Evolutionary conservation across 1,284 basidiomycete genomes (phyloP), one percentile per base, ranked within the genome.

Genomic region (Anthracocystis panici-leucophaei): DNA sequence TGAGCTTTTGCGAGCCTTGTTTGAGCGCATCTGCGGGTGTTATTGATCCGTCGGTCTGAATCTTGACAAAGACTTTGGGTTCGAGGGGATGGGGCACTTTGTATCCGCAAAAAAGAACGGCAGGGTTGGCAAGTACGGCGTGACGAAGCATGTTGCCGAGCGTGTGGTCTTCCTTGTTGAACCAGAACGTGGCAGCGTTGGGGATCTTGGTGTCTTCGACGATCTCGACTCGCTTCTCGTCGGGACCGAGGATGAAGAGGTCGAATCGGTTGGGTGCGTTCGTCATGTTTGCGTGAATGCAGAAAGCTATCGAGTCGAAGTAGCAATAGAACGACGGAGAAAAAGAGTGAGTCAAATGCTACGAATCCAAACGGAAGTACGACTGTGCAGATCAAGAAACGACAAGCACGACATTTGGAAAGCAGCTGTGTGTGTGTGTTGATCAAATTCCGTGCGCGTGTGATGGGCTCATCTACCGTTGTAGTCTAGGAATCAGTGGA

Each of bases 91-190:
- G 96, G 0, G 96, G 95, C 41, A 96, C 94, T 88, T 95, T 95
- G 90, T 98, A 98, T 0, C 96, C 96, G 3, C 95, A 95, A 85
- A 99, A 99, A 66, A 96, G 90, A 7, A 85, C 79, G n/a, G 75
- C 78, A 4, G 81, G 79, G 41, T 81, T 75, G 41, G 77, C 67
- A 5, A 85, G 78, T 5, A 84, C 82, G n/a, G 82, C 80, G 40
- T 93, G 90, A 80, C 97, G 90, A 20, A 99, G 88, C 92, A 99
- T 93, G 87, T 97, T 97, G 7, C 91, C 96, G 10, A 99, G 87
- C 0, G 97, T 99, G 83, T 99, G 97, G 84, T 99, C 97, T 85
- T 98, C 95, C 87, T 97, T 97, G 76, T 94, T 90, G 78, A 99
- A 89, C 79, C 93, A 92, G 76, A 99, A 90, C 0, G 95, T 97